Conservation (phyloP, 768 basidiomycete species). For the Serendipita sp. region DNA sequence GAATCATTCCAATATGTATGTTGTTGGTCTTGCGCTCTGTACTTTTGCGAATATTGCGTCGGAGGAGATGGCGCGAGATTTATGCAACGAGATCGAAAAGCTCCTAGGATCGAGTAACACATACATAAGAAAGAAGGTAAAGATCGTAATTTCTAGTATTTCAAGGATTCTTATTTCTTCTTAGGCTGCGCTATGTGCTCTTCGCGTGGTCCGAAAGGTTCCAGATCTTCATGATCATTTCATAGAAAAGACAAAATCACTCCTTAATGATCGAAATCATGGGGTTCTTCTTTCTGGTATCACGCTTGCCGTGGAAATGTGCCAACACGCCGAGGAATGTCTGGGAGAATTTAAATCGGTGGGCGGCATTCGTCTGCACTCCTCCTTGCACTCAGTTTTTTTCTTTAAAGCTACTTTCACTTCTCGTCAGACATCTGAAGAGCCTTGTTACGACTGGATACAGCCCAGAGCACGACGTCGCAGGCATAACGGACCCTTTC, state of each 20-base stretch:
- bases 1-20: constrained; percentile 99
- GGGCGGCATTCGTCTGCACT: constrained; percentile 15
- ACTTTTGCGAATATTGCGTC: constrained; percentile 99
- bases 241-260: constrained; percentile 66
- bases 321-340: constrained; percentile 52
- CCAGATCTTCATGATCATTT: constrained; percentile 94
- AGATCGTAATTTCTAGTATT: constrained; percentile 10
- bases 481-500: constrained; percentile 97
- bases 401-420: constrained; percentile 56
- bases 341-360: constrained; percentile 85
- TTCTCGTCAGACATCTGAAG: constrained; percentile 90
- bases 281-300: constrained; percentile 90
- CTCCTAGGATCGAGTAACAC: constrained; percentile 92
- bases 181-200: constrained; percentile 87
- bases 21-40: constrained; percentile 89
- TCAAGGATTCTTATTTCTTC: background rate
- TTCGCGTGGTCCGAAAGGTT: constrained; percentile 87
- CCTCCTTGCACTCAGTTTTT: background rate
- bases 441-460: constrained; percentile 90
- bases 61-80: constrained; percentile 98
- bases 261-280: constrained; percentile 91
- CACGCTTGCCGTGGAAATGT: constrained; percentile 92
- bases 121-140: constrained; percentile 96
- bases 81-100: constrained; percentile 96
- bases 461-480: constrained; percentile 96